Conservation (phyloP, 1,284 basidiomycete genomes). For the Trichosporon faecale region DNA sequence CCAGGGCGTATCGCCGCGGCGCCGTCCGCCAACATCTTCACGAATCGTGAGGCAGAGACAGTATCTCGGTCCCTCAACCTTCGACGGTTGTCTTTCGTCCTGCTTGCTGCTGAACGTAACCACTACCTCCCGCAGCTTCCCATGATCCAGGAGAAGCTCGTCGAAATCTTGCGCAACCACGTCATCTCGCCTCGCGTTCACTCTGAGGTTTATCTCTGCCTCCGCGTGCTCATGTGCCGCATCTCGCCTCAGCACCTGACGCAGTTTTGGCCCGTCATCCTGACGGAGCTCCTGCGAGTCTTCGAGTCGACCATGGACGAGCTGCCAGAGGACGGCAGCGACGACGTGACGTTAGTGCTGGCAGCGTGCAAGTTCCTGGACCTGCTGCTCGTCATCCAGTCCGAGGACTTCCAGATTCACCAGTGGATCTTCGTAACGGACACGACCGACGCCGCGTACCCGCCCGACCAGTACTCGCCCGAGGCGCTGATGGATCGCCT, state of each 20-base stretch:
- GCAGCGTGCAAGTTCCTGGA: constrained; percentile 93
- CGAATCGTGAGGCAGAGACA: constrained; percentile 92
- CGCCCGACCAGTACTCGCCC: constrained; percentile 74
- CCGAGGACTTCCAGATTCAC: constrained; percentile 96
- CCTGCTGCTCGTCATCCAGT: constrained; percentile 83
- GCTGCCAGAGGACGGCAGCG: constrained; percentile 65
- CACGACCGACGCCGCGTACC: constrained; percentile 90
- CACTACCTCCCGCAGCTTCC: constrained; percentile 86
- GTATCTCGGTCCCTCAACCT: constrained; percentile 82
- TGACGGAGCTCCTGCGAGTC: constrained; percentile 77
- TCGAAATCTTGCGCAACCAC: constrained; percentile 78
- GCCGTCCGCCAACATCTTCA: constrained; percentile 93
- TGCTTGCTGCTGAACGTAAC: constrained; percentile 83
- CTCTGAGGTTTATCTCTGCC: constrained; percentile 87
- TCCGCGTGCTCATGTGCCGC: constrained; percentile 87
- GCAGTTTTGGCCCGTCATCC: constrained; percentile 93
- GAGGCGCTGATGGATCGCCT: constrained; percentile 87
- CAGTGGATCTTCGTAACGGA: constrained; percentile 99
- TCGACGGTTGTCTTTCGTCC: constrained; percentile 77
- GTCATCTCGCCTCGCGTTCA: constrained; percentile 79
- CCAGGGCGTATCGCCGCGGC: constrained; percentile 76
- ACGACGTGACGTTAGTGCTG: constrained; percentile 75
- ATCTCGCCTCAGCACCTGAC: constrained; percentile 85
- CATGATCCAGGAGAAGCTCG: constrained; percentile 91
- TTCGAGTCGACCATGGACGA: constrained; percentile 57